Base-by-base conservation (phyloP, 2,329 filamentous ascomycete species). In the Lachnellula hyalina region DNA sequence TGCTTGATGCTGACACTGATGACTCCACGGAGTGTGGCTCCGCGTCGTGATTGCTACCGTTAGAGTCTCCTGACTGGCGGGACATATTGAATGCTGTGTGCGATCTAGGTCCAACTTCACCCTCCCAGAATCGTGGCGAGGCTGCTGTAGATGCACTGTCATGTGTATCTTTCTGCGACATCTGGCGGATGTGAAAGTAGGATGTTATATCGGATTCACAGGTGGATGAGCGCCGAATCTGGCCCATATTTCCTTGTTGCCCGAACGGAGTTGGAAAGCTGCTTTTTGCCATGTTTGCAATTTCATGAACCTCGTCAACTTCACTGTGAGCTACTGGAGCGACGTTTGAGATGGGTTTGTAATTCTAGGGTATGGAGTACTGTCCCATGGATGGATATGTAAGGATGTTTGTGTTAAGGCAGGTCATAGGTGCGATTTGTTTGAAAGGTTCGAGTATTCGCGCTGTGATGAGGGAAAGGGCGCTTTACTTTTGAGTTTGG, bases 331-430 rank as follows among this genome's bases (percentile, higher is more conserved):
- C 54, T 51, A 47, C 51, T 54, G 32, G 54, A 54, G 21, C 55
- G 49, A 17, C 52, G 52, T 40, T 46, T 56, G 55, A 54, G 17
- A 57, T 49, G 25, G 54, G 52, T 36, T 46, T 56, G 19, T 52
- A 62, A 17, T 57, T 19, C 51, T 45, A 55, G 21, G 52, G 36
- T 38, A 55, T 57, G n/a, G 46, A 56, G 19, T 59, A 38, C 28
- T 47, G 40, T 53, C 55, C 46, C 59, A 61, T 61, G 58, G 49
- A 55, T 38, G 32, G 15, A 8, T n/a, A 44, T 12, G n/a, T 44
- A 44, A 44, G 41, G 14, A 5, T 44, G 19, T 9, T 21, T 19
- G n/a, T 12, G 41, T 17, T 44, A 11, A 44, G 41, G 19, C 11
- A 12, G 19, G n/a, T 44, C 3, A 12, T 23, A 23, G 19, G 41